Conservation (phyloP, 2,329 filamentous ascomycete species). For the Bipolaris sorokiniana region DNA sequence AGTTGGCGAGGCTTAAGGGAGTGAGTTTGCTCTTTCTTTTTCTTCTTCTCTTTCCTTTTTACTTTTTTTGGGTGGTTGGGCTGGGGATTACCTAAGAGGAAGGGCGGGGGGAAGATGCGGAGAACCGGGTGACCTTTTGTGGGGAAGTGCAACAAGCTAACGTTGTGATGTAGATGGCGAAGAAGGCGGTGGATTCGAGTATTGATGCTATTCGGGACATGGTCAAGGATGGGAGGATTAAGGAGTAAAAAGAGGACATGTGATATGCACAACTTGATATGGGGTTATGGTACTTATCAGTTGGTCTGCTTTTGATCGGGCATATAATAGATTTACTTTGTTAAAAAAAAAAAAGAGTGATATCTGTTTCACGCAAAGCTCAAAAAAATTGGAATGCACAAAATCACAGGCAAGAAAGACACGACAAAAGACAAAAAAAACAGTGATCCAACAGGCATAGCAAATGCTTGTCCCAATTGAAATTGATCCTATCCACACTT, state of each 20-base stretch:
- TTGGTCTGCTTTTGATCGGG: not conserved
- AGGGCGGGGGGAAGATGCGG: too few relatives aligned
- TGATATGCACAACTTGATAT: too few relatives aligned
- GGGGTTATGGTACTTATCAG: too few relatives aligned
- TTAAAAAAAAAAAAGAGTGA: not conserved
- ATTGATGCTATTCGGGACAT: constrained; percentile 53
- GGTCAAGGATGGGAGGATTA: constrained; percentile 48
- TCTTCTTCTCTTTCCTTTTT: not conserved
- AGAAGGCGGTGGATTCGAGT: constrained; percentile 52
- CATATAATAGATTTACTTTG: not conserved
- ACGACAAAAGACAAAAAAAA: not conserved
- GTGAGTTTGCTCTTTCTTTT: constrained; percentile 20
- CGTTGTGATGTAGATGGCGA: constrained; percentile 38
- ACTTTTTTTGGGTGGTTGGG: not conserved
- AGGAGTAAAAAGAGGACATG: constrained; percentile 4
- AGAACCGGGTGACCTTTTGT: too few relatives aligned
- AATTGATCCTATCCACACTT: constrained; percentile 7
- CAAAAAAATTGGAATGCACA: not conserved
- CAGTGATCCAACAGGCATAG: not conserved
- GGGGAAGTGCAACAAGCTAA: constrained; percentile 11
- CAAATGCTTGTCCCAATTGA: constrained; percentile 6
- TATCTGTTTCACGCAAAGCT: not conserved
- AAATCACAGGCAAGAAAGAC: not conserved
- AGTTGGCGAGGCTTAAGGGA: constrained; percentile 32
- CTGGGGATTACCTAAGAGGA: too few relatives aligned